These are phyloP conservation scores for Fraxinus platypoda DNA, from an alignment of 305 asterid genomes.

Conservation along the genomic window DNA sequence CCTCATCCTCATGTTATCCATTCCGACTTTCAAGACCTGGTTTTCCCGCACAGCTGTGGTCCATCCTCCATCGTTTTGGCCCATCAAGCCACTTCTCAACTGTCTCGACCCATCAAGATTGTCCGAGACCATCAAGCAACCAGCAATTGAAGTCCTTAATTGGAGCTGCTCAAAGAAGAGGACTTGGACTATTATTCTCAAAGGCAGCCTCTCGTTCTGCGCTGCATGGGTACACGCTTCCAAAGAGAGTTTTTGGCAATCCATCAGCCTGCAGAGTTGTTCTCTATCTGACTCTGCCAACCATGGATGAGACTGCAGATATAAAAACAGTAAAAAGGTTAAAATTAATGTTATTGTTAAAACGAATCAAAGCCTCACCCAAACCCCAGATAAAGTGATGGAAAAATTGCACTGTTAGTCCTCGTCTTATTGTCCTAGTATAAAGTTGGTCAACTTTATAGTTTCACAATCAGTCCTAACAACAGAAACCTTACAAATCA, in stretches of 20 bases:
- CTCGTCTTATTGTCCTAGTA: not conserved
- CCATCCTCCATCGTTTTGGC: slow-evolving; percentile 62
- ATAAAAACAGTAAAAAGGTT: slow-evolving; percentile 3
- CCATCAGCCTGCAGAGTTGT: not conserved
- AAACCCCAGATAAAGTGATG: not conserved
- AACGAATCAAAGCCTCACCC: not conserved
- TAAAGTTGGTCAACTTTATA: too few relatives aligned
- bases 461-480: too few relatives aligned
- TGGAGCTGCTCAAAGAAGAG: slow-evolving; percentile 2
- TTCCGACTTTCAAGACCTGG: slow-evolving; percentile 90
- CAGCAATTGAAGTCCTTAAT: slow-evolving; percentile 70
- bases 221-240: not conserved
- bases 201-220: not conserved
- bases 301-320: slow-evolving; percentile 93
- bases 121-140: slow-evolving; percentile 88
- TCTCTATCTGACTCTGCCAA: not conserved
- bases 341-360: not conserved
- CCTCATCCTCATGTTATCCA: slow-evolving; percentile 89
- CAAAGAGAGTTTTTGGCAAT: not conserved
- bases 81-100: slow-evolving; percentile 70
- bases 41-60: slow-evolving; percentile 79
- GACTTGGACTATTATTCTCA: not conserved
- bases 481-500: too few relatives aligned
- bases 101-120: slow-evolving; percentile 88
- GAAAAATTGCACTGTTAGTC: not conserved